phyloP scores from a whole-genome alignment of 192 early-diverging fungal genomes.

The Mortierella alpina region DNA sequence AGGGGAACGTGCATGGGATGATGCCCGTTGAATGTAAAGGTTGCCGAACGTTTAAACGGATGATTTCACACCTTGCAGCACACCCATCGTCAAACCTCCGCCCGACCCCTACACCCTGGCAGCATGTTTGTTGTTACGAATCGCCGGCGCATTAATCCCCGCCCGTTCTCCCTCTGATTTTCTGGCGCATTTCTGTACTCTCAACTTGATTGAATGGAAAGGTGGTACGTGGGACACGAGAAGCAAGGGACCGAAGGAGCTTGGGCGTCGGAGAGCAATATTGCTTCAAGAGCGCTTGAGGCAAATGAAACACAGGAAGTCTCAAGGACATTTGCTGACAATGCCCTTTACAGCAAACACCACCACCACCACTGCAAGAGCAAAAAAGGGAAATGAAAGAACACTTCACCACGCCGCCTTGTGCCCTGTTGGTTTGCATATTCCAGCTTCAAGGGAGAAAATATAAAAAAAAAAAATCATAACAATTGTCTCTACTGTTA shows the following conservation, averaged over 20 bases:
- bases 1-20: no score
- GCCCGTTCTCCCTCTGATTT: not conserved
- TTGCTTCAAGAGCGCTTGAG: no score
- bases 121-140: not conserved
- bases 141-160: not conserved
- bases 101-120: not conserved
- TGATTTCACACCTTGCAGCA: no score
- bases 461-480: not conserved
- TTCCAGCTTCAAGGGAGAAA: no score
- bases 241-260: constrained; percentile 13
- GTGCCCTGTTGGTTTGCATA: no score
- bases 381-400: not conserved
- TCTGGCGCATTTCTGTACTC: not conserved
- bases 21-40: no score
- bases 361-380: not conserved
- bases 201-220: no score
- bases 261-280: constrained; percentile 1
- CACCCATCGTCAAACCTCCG: not conserved
- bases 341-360: no score
- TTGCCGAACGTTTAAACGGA: no score
- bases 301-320: no score
- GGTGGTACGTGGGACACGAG: not conserved
- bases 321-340: no score
- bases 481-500: not conserved
- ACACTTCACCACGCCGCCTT: not conserved